Percentiles rank a stretch among this genome's conserved stretches.
These are phyloP conservation scores for Candida patagonica DNA, from an alignment of 805 yeast genomes.

Conservation along the genomic window DNA sequence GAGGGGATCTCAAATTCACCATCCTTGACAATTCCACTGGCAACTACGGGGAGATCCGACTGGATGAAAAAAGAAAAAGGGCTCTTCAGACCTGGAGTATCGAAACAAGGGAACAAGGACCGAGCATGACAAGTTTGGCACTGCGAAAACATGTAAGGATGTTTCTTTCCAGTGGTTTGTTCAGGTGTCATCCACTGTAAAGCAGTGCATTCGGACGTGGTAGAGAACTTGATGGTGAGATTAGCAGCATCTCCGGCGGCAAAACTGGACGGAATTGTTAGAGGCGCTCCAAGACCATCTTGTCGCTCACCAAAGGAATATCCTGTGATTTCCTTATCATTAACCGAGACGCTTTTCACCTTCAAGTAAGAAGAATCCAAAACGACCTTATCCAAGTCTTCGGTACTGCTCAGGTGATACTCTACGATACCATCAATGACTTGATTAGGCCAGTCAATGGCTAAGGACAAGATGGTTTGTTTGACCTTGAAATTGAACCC, in stretches of 20 bases:
- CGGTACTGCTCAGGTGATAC: conserved; percentile 31
- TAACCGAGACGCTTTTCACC: conserved; percentile 36
- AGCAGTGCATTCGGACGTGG: conserved; percentile 74
- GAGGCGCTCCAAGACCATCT: conserved; percentile 37
- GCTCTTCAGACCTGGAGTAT: conserved; percentile 78
- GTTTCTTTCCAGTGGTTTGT: conserved; percentile 62
- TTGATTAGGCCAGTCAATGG: conserved; percentile 46
- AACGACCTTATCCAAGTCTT: conserved; percentile 31
- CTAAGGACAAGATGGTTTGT: conserved; percentile 44
- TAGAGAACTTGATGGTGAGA: conserved; percentile 42
- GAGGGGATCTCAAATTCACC: conserved; percentile 12
- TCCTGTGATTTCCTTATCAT: conserved; percentile 27
- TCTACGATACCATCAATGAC: conserved; percentile 47
- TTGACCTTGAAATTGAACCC: conserved; percentile 44
- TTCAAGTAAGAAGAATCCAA: conserved; percentile 63
- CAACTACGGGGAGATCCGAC: conserved; percentile 61
- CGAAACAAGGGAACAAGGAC: conserved; percentile 80
- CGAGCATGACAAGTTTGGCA: conserved; percentile 90
- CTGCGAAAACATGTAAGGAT: conserved; percentile 75
- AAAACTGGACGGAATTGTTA: conserved; percentile 22
- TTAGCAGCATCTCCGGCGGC: conserved; percentile 3
- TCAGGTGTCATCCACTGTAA: conserved; percentile 73
- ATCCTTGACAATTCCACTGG: conserved; percentile 52
- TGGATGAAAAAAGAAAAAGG: conserved; percentile 47
- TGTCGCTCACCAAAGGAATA: conserved; percentile 27